These are phyloP conservation scores for Mortierella sp. DNA, from an alignment of 371 early-diverging fungal species.

Conservation along the genomic window DNA sequence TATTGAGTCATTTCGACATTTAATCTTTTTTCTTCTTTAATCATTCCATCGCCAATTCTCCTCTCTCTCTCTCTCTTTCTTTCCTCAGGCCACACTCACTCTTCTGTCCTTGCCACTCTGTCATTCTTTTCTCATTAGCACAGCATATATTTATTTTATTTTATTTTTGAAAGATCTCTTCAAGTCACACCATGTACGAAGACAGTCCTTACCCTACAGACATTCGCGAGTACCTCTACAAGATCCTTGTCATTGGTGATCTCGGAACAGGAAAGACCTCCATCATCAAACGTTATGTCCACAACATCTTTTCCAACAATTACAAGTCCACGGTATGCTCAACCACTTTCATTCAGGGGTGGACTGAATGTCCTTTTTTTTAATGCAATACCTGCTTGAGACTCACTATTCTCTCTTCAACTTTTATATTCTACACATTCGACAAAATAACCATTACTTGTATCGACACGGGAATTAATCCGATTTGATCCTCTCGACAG, in stretches of 20 bases:
- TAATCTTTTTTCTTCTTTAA: not conserved
- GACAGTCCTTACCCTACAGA: constrained; percentile 49
- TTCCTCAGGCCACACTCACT: not conserved
- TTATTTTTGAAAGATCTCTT: too few species aligned
- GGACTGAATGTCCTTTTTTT: too few species aligned
- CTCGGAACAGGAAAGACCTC: constrained; percentile 76
- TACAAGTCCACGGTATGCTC: constrained; percentile 78
- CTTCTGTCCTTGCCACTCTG: constrained; percentile 2
- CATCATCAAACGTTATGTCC: constrained; percentile 57
- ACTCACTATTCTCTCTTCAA: constrained; percentile 1
- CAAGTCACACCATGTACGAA: constrained; percentile 22
- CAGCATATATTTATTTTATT: not conserved
- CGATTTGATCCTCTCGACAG: constrained; percentile 32
- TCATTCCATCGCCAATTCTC: not conserved
- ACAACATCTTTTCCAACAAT: constrained; percentile 79
- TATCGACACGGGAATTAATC: constrained; percentile 1
- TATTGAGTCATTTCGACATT: too few species aligned
- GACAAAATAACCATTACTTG: not conserved
- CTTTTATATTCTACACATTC: not conserved
- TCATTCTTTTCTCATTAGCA: not conserved
- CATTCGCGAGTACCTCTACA: constrained; percentile 72
- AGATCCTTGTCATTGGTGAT: constrained; percentile 85
- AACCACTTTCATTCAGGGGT: constrained; percentile 61
- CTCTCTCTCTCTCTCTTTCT: constrained; percentile 5
- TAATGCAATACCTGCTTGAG: not conserved